These are phyloP conservation scores for Auriscalpium vulgare DNA, from an alignment of 768 basidiomycete genomes.

Conservation along the genomic window DNA sequence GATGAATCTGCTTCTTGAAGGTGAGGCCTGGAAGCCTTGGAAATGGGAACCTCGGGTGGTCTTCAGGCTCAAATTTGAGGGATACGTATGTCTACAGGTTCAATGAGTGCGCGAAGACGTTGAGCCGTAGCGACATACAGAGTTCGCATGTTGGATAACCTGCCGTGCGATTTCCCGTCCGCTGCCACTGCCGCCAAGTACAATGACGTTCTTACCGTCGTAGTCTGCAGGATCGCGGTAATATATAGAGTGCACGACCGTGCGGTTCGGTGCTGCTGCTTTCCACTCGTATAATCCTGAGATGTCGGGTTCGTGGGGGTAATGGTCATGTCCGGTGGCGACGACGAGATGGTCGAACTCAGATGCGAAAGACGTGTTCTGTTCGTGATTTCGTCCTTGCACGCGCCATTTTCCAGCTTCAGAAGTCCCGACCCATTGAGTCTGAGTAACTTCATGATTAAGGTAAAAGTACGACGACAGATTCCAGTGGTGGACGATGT, in stretches of 20 bases:
- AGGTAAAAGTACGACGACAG: slow-evolving; percentile 34
- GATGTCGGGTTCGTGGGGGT: slow-evolving; percentile 38
- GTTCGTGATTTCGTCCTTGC: slow-evolving; percentile 12
- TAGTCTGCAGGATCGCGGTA: slow-evolving; percentile 41
- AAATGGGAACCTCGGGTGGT: not conserved
- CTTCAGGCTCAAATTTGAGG: slow-evolving; percentile 24
- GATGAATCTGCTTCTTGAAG: slow-evolving; percentile 36
- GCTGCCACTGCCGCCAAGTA: slow-evolving; percentile 40
- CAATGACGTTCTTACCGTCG: slow-evolving; percentile 33
- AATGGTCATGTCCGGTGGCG: slow-evolving; percentile 47
- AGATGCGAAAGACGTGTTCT: not conserved
- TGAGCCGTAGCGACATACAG: slow-evolving; percentile 25
- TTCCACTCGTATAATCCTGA: slow-evolving; percentile 46
- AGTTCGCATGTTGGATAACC: slow-evolving; percentile 28
- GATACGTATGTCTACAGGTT: slow-evolving; percentile 33
- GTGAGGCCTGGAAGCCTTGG: slow-evolving; percentile 1
- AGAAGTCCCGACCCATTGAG: slow-evolving; percentile 36
- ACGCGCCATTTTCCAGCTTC: slow-evolving; percentile 38
- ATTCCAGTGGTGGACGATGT: slow-evolving; percentile 11
- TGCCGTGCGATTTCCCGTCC: slow-evolving; percentile 43
- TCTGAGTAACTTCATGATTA: slow-evolving; percentile 34
- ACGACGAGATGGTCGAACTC: slow-evolving; percentile 47
- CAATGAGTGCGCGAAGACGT: too few relatives aligned
- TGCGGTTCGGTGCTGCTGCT: slow-evolving; percentile 22
- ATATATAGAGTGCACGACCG: slow-evolving; percentile 46